A percentile compares a stretch with the other conserved stretches of the same genome.
These are phyloP conservation scores for Bimuria novae-zelandiae DNA, from an alignment of 2,329 filamentous ascomycete species.

Conservation along the genomic window DNA sequence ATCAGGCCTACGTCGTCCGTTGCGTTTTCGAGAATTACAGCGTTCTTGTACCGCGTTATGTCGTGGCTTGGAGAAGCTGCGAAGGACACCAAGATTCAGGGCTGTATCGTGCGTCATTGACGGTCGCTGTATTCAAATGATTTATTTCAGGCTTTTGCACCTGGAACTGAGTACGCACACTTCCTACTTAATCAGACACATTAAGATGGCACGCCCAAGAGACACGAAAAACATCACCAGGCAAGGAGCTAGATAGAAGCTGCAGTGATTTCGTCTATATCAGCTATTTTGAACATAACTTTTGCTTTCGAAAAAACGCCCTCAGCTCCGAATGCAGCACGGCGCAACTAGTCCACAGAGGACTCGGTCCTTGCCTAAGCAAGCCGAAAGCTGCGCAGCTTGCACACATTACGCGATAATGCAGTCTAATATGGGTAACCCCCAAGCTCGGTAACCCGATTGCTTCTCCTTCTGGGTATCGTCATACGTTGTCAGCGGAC, in stretches of 20 bases:
- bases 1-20: too few relatives aligned
- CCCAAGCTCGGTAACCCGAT: slow-evolving; percentile 21
- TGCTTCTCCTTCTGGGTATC: slow-evolving; percentile 38
- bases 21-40: too few relatives aligned
- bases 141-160: too few relatives aligned
- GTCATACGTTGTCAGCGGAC: slow-evolving; percentile 25
- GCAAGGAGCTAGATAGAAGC: background rate
- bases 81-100: too few relatives aligned
- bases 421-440: slow-evolving; percentile 32
- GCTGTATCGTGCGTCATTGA: too few relatives aligned
- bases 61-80: too few relatives aligned
- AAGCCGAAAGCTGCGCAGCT: slow-evolving; percentile 12
- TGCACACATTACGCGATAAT: slow-evolving; percentile 23
- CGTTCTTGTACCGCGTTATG: too few relatives aligned
- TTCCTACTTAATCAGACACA: too few relatives aligned
- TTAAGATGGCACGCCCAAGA: background rate
- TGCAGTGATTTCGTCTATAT: slow-evolving; percentile 20
- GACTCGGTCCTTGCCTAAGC: slow-evolving; percentile 1
- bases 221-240: background rate
- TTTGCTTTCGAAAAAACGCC: slow-evolving; percentile 34
- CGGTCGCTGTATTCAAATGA: too few relatives aligned
- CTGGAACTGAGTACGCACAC: background rate
- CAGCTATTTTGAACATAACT: slow-evolving; percentile 34
- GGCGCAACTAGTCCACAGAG: slow-evolving; percentile 4
- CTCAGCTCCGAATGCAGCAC: slow-evolving; percentile 31